A percentile compares a stretch with the other conserved stretches of the same genome.
Conservation (phyloP, 805 yeast genomes). For the Candida manassasensis region DNA sequence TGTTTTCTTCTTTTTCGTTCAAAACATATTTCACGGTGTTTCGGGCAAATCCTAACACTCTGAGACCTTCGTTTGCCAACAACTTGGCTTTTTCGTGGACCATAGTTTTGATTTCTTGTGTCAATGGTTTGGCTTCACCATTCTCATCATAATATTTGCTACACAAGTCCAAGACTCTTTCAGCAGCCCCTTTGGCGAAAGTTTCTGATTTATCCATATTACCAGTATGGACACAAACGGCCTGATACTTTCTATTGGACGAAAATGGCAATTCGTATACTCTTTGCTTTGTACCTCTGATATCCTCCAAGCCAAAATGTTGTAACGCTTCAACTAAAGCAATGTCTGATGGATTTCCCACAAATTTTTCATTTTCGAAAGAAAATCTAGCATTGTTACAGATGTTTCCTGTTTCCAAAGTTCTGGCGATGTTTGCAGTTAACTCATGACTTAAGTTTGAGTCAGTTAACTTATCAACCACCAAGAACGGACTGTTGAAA, state of each 20-base stretch:
- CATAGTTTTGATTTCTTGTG: slow-evolving; percentile 41
- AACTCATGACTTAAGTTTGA: slow-evolving; percentile 39
- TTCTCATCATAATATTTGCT: slow-evolving; percentile 52
- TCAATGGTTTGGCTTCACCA: slow-evolving; percentile 59
- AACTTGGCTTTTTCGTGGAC: slow-evolving; percentile 54
- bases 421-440: slow-evolving; percentile 49
- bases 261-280: slow-evolving; percentile 78
- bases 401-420: slow-evolving; percentile 62
- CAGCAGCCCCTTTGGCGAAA: slow-evolving; percentile 88
- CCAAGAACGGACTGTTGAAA: slow-evolving; percentile 35
- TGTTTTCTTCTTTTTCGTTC: slow-evolving; percentile 25
- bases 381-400: slow-evolving; percentile 76
- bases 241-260: slow-evolving; percentile 84
- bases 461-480: slow-evolving; percentile 45
- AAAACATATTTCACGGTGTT: slow-evolving; percentile 28
- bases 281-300: slow-evolving; percentile 56
- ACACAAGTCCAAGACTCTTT: slow-evolving; percentile 60
- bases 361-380: slow-evolving; percentile 59
- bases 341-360: slow-evolving; percentile 94
- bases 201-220: slow-evolving; percentile 52
- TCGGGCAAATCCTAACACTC: slow-evolving; percentile 79
- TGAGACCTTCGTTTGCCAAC: slow-evolving; percentile 78
- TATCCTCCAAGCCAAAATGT: slow-evolving; percentile 68
- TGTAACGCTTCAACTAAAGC: slow-evolving; percentile 76
- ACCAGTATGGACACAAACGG: slow-evolving; percentile 64